Evolutionary conservation across 2,329 filamentous ascomycete genomes (phyloP).

Genomic region (Diaporthe sp.): DNA sequence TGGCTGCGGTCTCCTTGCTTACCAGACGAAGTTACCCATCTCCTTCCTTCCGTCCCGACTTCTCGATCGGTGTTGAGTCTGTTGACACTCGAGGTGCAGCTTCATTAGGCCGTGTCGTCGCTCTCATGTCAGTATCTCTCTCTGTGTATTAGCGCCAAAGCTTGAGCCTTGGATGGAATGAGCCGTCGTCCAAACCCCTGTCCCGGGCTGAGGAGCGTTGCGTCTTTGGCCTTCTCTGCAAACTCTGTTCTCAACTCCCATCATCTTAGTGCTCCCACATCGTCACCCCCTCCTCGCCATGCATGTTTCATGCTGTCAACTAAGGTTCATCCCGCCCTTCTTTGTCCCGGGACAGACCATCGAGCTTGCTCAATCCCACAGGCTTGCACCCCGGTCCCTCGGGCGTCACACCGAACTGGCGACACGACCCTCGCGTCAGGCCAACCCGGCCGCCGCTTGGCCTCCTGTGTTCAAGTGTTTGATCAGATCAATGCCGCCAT

Average conservation of each 20-base stretch:
- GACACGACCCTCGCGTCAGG: neutral
- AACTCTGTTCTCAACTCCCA: constrained; percentile 8
- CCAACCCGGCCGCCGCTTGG: constrained; percentile 4
- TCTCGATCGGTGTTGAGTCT: neutral
- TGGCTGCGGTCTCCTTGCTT: no score
- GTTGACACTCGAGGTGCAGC: neutral
- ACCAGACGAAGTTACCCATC: no score
- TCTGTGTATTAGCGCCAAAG: neutral
- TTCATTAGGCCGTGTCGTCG: neutral
- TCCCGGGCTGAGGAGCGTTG: neutral
- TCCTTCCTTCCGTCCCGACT: neutral
- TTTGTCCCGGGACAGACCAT: constrained; percentile 23
- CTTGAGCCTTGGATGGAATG: constrained; percentile 8
- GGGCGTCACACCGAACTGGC: neutral
- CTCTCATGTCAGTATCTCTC: constrained; percentile 1
- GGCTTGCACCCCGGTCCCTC: constrained; percentile 2
- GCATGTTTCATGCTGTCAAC: constrained; percentile 29
- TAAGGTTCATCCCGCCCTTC: constrained; percentile 31
- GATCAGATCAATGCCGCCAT: constrained; percentile 23
- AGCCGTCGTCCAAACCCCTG: constrained; percentile 10
- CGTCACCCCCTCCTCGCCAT: constrained; percentile 6
- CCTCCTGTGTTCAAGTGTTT: constrained; percentile 16
- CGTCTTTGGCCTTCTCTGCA: constrained; percentile 10
- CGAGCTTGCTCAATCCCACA: neutral
- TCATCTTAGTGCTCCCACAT: neutral